Percentiles rank a stretch among this genome's conserved stretches.
Conservation (phyloP, 768 basidiomycete genomes). For the Rhodotorula kratochvilovae region DNA sequence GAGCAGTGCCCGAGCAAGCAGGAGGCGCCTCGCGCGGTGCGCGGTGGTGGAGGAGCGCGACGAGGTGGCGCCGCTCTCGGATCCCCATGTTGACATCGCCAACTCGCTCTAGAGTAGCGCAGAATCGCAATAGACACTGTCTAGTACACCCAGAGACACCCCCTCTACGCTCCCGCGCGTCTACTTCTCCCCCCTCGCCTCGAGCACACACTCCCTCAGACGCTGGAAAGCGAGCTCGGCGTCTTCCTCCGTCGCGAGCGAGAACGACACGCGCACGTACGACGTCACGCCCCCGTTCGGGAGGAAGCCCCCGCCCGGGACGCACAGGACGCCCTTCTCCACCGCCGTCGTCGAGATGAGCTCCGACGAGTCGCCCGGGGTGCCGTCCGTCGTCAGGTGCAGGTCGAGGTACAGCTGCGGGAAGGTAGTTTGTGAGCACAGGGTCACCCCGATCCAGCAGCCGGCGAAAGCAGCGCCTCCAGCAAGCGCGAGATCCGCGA, state of each 20-base stretch:
- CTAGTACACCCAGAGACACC: too few relatives aligned
- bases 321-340: conserved; percentile 76
- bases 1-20: too few relatives aligned
- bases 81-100: too few relatives aligned
- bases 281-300: conserved; percentile 65
- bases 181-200: conserved; percentile 19
- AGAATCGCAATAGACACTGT: too few relatives aligned
- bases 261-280: conserved; percentile 79
- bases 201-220: conserved; percentile 48
- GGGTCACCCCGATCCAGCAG: too few relatives aligned
- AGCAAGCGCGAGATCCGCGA: too few relatives aligned
- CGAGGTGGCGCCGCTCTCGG: too few relatives aligned
- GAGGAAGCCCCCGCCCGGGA: conserved; percentile 76
- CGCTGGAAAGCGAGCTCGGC: conserved; percentile 69
- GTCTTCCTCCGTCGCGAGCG: conserved; percentile 61
- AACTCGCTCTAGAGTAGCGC: too few relatives aligned
- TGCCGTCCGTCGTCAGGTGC: conserved; percentile 43
- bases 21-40: too few relatives aligned
- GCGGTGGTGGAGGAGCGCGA: too few relatives aligned
- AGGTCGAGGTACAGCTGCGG: conserved; percentile 37
- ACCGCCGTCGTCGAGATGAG: conserved; percentile 71
- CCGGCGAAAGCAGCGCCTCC: too few relatives aligned
- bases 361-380: conserved; percentile 62
- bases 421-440: too few relatives aligned
- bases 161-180: not conserved